Evolutionary conservation across 345 rosid species (phyloP), one percentile per base, ranked within the genome.

Genomic region (Excoecaria cochinchinensis): DNA sequence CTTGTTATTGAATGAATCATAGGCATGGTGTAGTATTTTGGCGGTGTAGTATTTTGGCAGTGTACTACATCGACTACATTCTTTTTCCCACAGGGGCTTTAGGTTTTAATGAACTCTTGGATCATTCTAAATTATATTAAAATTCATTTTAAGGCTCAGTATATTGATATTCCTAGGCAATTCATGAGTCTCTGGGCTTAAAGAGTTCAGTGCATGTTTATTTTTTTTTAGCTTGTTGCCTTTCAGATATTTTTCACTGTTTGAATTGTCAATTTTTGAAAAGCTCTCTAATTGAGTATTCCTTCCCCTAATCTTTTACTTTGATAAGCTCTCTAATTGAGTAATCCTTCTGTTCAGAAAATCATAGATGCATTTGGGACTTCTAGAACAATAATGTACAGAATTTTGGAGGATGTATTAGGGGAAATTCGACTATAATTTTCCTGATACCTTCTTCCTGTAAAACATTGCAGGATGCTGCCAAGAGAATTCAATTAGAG

Each of bases 381-480:
- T 67, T 56, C 17, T 17, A 24, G 44, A 51, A 56, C 6, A 52
- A 21, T 42, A 3, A n/a, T 56, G 57, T 46, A 50, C 63, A 6
- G 40, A 55, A n/a, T 31, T 19, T 71, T 17, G 19, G 65, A 19
- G 76, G 9, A 19, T 24, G 9, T 40, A 15, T 15, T 19, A 8
- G 16, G 62, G 57, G 62, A 46, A 16, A 8, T 50, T 73, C 25
- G 50, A 71, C 59, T 19, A 7, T 8, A 44, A 73, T 25, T 39
- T 56, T 59, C 16, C 36, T 67, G 44, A 38, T 4, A 31, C 1
- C 51, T 76, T 60, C 56, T 74, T 64, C 48, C 8, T 77, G 17
- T 19, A 63, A 75, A 75, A 69, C 5, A 58, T 79, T 85, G 74
- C 80, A 95, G 99, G 88, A 47, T 81, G 85, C 88, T 38, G 73